phyloP scores from a whole-genome alignment of 306 rosid species.

The Sophora flavescens region DNA sequence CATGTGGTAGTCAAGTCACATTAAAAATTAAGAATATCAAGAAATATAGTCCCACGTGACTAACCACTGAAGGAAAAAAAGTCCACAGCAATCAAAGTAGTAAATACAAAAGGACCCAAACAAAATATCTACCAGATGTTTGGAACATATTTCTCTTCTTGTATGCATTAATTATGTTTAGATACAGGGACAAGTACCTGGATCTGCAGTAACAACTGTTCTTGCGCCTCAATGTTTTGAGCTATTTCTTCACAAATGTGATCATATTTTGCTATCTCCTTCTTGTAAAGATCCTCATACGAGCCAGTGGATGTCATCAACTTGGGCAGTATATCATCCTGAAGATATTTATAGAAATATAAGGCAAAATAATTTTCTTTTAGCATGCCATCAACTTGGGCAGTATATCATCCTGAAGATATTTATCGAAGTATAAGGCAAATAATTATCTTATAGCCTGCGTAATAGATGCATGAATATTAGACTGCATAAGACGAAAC shows the following conservation, averaged over 20 bases:
- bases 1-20: background rate
- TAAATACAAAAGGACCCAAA: background rate
- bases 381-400: slow-evolving; percentile 73
- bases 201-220: slow-evolving; percentile 89
- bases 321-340: slow-evolving; percentile 99
- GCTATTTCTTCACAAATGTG: slow-evolving; percentile 87
- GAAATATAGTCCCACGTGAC: slow-evolving; percentile 13
- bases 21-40: slow-evolving; percentile 8
- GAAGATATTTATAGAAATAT: slow-evolving; percentile 48
- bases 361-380: slow-evolving; percentile 37
- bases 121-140: background rate
- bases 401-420: slow-evolving; percentile 92
- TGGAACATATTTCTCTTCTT: slow-evolving; percentile 38
- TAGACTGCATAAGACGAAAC: slow-evolving; percentile 14
- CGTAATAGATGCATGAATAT: slow-evolving; percentile 29
- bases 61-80: slow-evolving; percentile 36
- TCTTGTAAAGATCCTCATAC: slow-evolving; percentile 95
- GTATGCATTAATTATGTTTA: background rate
- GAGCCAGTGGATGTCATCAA: slow-evolving; percentile 99
- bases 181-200: slow-evolving; percentile 61
- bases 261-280: slow-evolving; percentile 93
- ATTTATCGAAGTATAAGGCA: slow-evolving; percentile 45
- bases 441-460: background rate
- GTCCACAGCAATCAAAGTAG: background rate
- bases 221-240: slow-evolving; percentile 94